Evolutionary conservation across 2,329 filamentous ascomycete genomes (phyloP).

Genomic region (Lecanicillium sp.): DNA sequence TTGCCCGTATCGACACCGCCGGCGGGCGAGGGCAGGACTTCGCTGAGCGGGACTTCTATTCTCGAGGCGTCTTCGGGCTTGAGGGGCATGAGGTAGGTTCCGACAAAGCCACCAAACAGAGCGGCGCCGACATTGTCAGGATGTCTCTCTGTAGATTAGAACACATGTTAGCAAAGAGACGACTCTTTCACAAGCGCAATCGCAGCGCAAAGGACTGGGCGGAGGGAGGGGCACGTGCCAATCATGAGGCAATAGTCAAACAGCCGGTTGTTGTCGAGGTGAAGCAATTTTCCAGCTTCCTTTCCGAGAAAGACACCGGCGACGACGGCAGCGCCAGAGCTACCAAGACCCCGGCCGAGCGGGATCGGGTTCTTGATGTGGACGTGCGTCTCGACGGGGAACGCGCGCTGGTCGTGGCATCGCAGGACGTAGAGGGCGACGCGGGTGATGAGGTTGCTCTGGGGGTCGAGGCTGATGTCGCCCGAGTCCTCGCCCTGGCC

Average conservation of each 20-base stretch:
- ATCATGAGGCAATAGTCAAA: conserved; percentile 98
- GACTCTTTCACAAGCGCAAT: not conserved
- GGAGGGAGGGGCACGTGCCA: conserved; percentile 38
- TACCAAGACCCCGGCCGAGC: conserved; percentile 85
- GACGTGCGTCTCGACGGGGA: conserved; percentile 80
- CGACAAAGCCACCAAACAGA: conserved; percentile 92
- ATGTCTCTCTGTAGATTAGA: conserved; percentile 56
- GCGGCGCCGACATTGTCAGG: conserved; percentile 94
- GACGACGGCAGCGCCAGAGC: conserved; percentile 89
- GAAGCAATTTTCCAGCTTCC: conserved; percentile 71
- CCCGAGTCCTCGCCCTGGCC: conserved; percentile 64
- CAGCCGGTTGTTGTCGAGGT: conserved; percentile 69
- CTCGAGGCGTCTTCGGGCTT: conserved; percentile 82
- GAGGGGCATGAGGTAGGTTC: conserved; percentile 90
- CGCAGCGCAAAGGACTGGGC: not conserved
- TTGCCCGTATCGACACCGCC: conserved; percentile 87
- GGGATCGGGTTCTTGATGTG: conserved; percentile 96
- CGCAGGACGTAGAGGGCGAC: conserved; percentile 91
- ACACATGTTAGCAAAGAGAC: conserved; percentile 10
- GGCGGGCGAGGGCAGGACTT: conserved; percentile 84
- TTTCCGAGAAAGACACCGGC: conserved; percentile 91
- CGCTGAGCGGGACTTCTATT: conserved; percentile 87
- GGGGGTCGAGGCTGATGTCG: conserved; percentile 75
- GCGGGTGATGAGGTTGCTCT: conserved; percentile 86
- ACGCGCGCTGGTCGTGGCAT: conserved; percentile 79